Evolutionary conservation across 192 early-diverging fungal species (phyloP).

Genomic region (Spizellomyces punctatus): DNA sequence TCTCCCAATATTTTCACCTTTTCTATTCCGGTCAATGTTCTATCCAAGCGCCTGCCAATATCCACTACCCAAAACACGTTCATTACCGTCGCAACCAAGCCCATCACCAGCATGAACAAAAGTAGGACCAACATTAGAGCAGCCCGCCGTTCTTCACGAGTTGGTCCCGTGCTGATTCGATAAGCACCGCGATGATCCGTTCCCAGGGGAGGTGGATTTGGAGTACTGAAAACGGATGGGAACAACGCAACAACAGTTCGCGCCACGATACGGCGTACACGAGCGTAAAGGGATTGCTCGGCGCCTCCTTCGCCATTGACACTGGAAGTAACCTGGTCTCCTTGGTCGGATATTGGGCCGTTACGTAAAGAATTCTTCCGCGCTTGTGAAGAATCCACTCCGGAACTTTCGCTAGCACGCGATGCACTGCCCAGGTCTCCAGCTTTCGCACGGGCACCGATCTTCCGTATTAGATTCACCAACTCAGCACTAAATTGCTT

Average conservation of each 20-base stretch:
- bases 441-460: constrained; percentile 4
- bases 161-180: neutral
- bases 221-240: neutral
- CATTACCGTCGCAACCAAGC: constrained; percentile 4
- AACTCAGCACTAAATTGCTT: constrained; percentile 9
- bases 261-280: neutral
- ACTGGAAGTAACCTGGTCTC: neutral
- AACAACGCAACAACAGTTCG: neutral
- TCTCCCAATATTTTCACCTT: neutral
- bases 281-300: neutral
- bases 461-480: neutral
- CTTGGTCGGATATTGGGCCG: neutral
- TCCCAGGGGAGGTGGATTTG: neutral
- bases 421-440: neutral
- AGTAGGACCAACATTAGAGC: neutral
- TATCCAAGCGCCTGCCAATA: constrained; percentile 13
- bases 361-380: neutral
- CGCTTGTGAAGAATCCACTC: neutral
- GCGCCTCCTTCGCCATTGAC: neutral
- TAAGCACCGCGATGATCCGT: neutral
- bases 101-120: constrained; percentile 5
- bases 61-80: constrained; percentile 26
- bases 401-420: neutral
- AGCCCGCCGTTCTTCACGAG: neutral
- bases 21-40: constrained; percentile 6